Conservation (phyloP, 2,329 filamentous ascomycete species). For the Ophiocordyceps camponoti-floridani region DNA sequence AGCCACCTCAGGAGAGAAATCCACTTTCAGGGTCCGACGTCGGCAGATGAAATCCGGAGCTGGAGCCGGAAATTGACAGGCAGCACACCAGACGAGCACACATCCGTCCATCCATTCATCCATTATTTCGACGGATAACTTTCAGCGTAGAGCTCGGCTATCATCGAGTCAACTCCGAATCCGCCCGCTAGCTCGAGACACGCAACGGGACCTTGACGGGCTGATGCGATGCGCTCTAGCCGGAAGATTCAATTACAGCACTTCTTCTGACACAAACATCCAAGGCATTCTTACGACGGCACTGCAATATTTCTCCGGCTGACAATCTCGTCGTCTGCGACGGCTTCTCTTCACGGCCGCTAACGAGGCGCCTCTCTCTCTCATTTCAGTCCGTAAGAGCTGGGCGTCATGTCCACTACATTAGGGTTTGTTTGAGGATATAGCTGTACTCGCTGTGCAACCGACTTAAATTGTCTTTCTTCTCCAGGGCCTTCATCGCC, state of each 20-base stretch:
- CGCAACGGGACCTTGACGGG: neutral
- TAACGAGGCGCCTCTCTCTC: neutral
- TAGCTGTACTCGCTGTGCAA: too few relatives aligned
- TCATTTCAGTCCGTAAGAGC: neutral
- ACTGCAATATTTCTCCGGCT: too few relatives aligned
- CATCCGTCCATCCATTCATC: neutral
- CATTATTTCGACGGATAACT: neutral
- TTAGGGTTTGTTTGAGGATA: conserved; percentile 16
- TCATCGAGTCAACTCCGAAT: too few relatives aligned
- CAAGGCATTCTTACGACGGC: neutral
- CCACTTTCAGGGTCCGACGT: neutral
- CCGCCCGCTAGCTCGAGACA: neutral
- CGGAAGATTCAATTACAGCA: neutral
- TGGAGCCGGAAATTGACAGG: neutral
- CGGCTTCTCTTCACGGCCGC: neutral
- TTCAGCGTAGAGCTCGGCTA: too few relatives aligned
- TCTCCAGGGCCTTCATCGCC: conserved; percentile 65
- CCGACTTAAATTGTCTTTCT: conserved; percentile 3
- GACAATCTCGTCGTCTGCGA: too few relatives aligned
- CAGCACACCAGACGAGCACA: too few relatives aligned
- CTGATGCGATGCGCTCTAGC: neutral
- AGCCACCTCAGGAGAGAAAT: neutral
- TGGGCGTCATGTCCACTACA: conserved; percentile 14
- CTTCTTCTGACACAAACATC: neutral
- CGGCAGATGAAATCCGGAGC: neutral